Evolutionary conservation across 805 yeast genomes (phyloP).

Genomic region (Sugiyamaella mastotermitis): DNA sequence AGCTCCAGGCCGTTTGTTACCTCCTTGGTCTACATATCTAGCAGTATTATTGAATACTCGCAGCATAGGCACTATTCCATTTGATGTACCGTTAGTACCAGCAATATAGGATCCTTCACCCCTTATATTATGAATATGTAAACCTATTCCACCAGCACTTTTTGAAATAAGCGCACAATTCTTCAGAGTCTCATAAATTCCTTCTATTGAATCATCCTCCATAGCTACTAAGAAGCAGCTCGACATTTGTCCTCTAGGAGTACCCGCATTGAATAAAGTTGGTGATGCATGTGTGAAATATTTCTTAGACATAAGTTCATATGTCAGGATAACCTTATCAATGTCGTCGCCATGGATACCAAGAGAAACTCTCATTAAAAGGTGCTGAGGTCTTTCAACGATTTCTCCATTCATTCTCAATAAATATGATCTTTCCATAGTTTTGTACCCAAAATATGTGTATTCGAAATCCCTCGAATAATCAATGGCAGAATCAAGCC

Average conservation of each 20-base stretch:
- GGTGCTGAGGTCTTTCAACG: slow-evolving; percentile 82
- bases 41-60: slow-evolving; percentile 92
- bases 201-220: slow-evolving; percentile 89
- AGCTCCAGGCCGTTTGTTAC: slow-evolving; percentile 95
- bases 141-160: slow-evolving; percentile 90
- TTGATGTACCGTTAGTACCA: slow-evolving; percentile 80
- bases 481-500: slow-evolving; percentile 60
- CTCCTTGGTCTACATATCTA: slow-evolving; percentile 94
- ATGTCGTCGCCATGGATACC: slow-evolving; percentile 74
- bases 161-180: slow-evolving; percentile 85
- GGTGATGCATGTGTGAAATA: slow-evolving; percentile 93
- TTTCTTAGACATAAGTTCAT: slow-evolving; percentile 72
- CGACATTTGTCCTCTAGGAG: slow-evolving; percentile 71
- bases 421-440: slow-evolving; percentile 74
- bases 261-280: slow-evolving; percentile 86
- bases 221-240: slow-evolving; percentile 86
- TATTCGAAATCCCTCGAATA: slow-evolving; percentile 63
- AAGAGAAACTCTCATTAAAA: slow-evolving; percentile 81
- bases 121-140: slow-evolving; percentile 80
- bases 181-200: slow-evolving; percentile 81
- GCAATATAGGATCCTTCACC: slow-evolving; percentile 78
- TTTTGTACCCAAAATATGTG: slow-evolving; percentile 83
- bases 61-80: slow-evolving; percentile 88
- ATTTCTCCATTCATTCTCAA: slow-evolving; percentile 46
- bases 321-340: slow-evolving; percentile 63